Base-by-base conservation (phyloP, 2,329 filamentous ascomycete species). In the Aspergillus caelatus region DNA sequence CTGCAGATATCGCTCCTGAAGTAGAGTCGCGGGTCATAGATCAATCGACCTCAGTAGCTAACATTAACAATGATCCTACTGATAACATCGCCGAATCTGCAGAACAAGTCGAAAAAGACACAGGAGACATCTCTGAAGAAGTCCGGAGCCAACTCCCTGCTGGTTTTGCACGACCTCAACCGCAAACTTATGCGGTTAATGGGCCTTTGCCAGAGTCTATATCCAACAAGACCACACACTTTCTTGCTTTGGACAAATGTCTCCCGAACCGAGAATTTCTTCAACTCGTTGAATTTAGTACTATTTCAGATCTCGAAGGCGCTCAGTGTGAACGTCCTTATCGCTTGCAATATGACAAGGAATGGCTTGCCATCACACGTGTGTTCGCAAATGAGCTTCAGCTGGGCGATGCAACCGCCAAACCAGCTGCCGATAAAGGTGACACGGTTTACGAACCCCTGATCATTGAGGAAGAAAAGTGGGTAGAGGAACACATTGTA, bases 321-420 rank as follows among this genome's bases (percentile, higher is more conserved):
- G 59, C 55, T 12, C 56, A 65, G 10, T 19, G 34, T 5, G 34
- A 80, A 19, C 78, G 81, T 2, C 88, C 88, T 1, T 85, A 88
- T 68, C 82, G 80, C 12, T 83, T 97, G 0, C 82, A 88, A 55
- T 98, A 99, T 75, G 95, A 99, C 76, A 88, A 89, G 12, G 95
- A 99, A 80, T 99, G 94, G 94, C 88, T 99, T 9, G 91, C 95
- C 48, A 97, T 99, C 67, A 94, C 90, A 14, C 91, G 94, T 48
- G 90, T 89, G 9, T 96, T 98, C 73, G 87, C 91, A 46, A 71
- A 82, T 3, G 83, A 87, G 46, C 82, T 95, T 2, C 78, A 81
- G 1, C 80, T 94, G 43, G 91, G 92, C 52, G 83, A 90, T 66
- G 82, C 82, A 6, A 74, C 79, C 9, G 83, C 85, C 1, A 77